Percentiles rank a stretch among this genome's conserved stretches.
Evolutionary conservation across 257 asterid genomes (phyloP).

Genomic region (Rhazya stricta): DNA sequence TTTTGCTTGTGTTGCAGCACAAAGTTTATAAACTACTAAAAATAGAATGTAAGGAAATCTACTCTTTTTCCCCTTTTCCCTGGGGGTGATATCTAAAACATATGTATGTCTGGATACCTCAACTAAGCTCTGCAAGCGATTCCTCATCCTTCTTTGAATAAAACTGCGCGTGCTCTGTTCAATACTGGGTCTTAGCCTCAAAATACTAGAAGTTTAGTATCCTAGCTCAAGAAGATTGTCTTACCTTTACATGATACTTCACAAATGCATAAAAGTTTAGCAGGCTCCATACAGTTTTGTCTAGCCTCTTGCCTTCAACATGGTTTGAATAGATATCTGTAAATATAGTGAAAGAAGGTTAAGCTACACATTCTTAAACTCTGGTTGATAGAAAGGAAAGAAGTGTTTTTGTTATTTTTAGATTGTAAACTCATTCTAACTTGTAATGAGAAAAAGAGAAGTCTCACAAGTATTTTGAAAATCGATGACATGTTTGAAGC

Average conservation of each 20-base stretch:
- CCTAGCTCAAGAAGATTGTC: constrained; percentile 21
- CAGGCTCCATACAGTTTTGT: constrained; percentile 85
- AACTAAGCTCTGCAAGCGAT: constrained; percentile 53
- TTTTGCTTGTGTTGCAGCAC: constrained; percentile 2
- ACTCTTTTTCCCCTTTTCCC: not conserved
- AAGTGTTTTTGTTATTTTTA: not conserved
- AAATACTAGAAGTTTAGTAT: constrained; percentile 2
- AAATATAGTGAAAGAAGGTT: constrained; percentile 17
- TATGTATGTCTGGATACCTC: constrained; percentile 40
- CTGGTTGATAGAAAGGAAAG: constrained; percentile 1
- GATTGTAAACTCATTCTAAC: not conserved
- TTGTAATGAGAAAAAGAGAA: not conserved
- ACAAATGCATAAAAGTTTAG: constrained; percentile 73
- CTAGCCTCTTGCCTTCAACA: constrained; percentile 69
- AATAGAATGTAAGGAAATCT: not conserved
- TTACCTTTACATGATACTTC: constrained; percentile 82
- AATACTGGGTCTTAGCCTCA: constrained; percentile 22
- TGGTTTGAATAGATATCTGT: constrained; percentile 70
- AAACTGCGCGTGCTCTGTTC: constrained; percentile 76
- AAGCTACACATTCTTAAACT: constrained; percentile 5
- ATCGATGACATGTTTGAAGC: too few relatives aligned
- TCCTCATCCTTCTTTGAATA: constrained; percentile 82
- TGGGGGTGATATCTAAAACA: not conserved
- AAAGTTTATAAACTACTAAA: not conserved
- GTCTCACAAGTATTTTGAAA: not conserved